These are phyloP conservation scores for Globisporangium uncinulatum DNA, from an alignment of 352 stramenopile species.

Conservation along the genomic window DNA sequence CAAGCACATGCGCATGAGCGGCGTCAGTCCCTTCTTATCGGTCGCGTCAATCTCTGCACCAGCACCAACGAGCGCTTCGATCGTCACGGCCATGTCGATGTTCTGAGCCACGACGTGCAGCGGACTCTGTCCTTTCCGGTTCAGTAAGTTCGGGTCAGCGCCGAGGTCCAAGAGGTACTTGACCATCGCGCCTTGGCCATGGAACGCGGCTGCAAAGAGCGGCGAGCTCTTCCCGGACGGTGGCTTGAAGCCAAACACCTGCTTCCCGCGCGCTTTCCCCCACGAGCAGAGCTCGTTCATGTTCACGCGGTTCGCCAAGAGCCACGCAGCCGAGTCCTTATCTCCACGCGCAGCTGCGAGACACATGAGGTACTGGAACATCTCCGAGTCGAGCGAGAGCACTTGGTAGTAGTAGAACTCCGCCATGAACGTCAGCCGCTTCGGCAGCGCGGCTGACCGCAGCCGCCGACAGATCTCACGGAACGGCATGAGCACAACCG, in stretches of 20 bases:
- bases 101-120: conserved; percentile 59
- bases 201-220: conserved; percentile 57
- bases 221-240: conserved; percentile 43
- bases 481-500: conserved; percentile 74
- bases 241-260: conserved; percentile 64
- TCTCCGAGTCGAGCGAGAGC: conserved; percentile 63
- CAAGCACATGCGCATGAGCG: conserved; percentile 72
- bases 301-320: conserved; percentile 45
- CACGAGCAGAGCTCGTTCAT: conserved; percentile 65
- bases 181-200: conserved; percentile 56
- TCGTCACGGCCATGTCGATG: conserved; percentile 55
- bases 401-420: conserved; percentile 86
- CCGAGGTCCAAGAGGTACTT: conserved; percentile 51
- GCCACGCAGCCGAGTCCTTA: conserved; percentile 54
- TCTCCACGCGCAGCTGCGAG: conserved; percentile 66
- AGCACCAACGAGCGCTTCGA: conserved; percentile 48
- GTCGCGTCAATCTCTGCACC: conserved; percentile 53
- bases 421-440: conserved; percentile 77
- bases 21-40: conserved; percentile 67
- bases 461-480: conserved; percentile 65
- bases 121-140: conserved; percentile 50
- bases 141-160: conserved; percentile 50
- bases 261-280: conserved; percentile 64
- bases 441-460: conserved; percentile 59
- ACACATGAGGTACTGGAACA: conserved; percentile 78